Evolutionary conservation across 345 rosid genomes (phyloP).

Genomic region (Durio zibethinus): DNA sequence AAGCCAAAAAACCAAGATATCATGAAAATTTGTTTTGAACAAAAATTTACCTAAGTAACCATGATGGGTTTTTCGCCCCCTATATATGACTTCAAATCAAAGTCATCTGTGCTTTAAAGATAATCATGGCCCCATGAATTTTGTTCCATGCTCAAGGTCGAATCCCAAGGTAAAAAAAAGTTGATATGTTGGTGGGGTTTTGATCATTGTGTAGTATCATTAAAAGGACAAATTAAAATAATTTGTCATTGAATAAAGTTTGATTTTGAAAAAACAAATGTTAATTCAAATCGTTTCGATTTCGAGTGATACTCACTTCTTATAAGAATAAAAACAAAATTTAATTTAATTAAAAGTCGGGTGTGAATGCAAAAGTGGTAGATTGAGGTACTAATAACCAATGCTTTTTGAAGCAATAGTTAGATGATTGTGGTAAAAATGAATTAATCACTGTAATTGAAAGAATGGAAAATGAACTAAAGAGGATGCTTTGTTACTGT

Average conservation of each 20-base stretch:
- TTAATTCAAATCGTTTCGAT: too few species aligned
- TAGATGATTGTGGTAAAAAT: background rate
- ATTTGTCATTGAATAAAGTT: too few species aligned
- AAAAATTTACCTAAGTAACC: background rate
- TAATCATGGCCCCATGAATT: constrained; percentile 2
- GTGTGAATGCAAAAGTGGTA: constrained; percentile 7
- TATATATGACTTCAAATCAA: constrained; percentile 5
- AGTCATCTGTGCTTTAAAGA: constrained; percentile 7
- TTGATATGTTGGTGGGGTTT: constrained; percentile 7
- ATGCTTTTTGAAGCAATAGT: background rate
- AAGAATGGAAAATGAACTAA: background rate
- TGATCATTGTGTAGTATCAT: background rate
- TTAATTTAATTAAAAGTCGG: background rate
- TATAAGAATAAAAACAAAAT: background rate
- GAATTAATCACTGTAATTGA: background rate
- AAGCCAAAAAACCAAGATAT: background rate
- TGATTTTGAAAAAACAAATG: too few species aligned
- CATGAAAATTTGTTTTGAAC: background rate
- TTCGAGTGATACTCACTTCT: too few species aligned
- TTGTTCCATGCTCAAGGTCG: constrained; percentile 13
- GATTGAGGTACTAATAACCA: background rate
- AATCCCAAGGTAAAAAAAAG: constrained; percentile 15
- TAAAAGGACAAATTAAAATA: background rate
- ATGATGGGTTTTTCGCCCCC: background rate
- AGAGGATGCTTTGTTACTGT: constrained; percentile 5